Evolutionary conservation across 1,284 basidiomycete species (phyloP).

Genomic region (Amylostereum chailletii): DNA sequence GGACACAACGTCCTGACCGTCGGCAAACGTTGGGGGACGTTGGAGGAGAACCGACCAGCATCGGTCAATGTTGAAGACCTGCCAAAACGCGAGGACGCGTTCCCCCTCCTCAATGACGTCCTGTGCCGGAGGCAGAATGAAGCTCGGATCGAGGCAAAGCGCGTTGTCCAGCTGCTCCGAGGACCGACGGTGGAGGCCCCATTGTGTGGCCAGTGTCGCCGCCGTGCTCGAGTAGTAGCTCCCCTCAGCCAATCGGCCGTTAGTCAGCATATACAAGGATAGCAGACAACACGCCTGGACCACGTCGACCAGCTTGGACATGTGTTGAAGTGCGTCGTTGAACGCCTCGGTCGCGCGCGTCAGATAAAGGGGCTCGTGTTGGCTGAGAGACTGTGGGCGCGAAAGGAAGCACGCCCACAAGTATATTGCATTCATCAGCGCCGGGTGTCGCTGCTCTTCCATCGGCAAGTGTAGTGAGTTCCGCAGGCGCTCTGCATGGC

Average conservation of each 20-base stretch:
- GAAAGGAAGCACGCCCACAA: constrained; percentile 75
- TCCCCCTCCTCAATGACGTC: constrained; percentile 37
- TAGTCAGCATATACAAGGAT: constrained; percentile 64
- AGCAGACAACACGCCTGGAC: constrained; percentile 67
- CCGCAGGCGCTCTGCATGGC: constrained; percentile 55
- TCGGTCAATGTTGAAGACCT: constrained; percentile 33
- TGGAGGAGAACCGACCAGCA: constrained; percentile 31
- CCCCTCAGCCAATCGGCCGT: constrained; percentile 64
- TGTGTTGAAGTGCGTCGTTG: constrained; percentile 46
- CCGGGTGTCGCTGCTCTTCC: constrained; percentile 59
- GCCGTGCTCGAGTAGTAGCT: constrained; percentile 65
- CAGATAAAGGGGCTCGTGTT: constrained; percentile 64
- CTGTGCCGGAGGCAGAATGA: constrained; percentile 46
- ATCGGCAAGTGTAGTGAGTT: constrained; percentile 43
- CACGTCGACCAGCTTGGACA: constrained; percentile 51
- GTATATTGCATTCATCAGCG: constrained; percentile 69
- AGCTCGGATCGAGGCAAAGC: constrained; percentile 27
- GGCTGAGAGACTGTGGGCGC: constrained; percentile 53
- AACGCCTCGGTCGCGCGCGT: constrained; percentile 48
- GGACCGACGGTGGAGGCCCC: constrained; percentile 49
- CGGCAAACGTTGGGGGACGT: constrained; percentile 29
- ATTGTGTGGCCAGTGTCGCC: constrained; percentile 56
- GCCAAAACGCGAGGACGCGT: constrained; percentile 34
- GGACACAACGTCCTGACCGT: constrained; percentile 27
- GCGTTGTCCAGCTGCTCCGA: constrained; percentile 25